A percentile compares a stretch with the other conserved stretches of the same genome.
These are phyloP conservation scores for Hypsizygus marmoreus DNA, from an alignment of 768 basidiomycete species.

Conservation along the genomic window DNA sequence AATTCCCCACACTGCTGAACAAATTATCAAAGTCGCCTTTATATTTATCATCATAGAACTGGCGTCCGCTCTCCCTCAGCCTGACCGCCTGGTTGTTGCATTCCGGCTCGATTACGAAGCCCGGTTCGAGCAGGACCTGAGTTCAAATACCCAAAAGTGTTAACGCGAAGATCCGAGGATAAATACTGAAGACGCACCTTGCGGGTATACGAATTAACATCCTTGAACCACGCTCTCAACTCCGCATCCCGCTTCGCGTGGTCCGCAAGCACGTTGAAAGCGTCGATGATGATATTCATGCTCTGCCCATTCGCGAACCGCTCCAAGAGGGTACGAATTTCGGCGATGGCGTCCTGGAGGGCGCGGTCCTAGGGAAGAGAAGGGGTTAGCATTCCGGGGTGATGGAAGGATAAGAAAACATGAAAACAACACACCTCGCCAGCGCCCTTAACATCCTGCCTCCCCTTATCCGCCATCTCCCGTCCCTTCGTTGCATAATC, in stretches of 20 bases:
- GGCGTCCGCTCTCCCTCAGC: conserved; percentile 69
- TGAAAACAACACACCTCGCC: conserved; percentile 26
- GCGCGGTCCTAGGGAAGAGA: conserved; percentile 44
- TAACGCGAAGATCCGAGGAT: not conserved
- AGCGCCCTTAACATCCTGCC: conserved; percentile 19
- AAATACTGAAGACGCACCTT: conserved; percentile 43
- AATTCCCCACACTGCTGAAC: conserved; percentile 68
- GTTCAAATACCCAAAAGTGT: not conserved
- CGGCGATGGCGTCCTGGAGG: conserved; percentile 55
- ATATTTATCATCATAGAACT: conserved; percentile 72
- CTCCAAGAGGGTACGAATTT: conserved; percentile 83
- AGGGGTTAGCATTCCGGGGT: not conserved
- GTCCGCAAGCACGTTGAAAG: conserved; percentile 69
- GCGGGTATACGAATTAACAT: conserved; percentile 63
- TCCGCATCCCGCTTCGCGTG: conserved; percentile 76
- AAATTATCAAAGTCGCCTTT: conserved; percentile 79
- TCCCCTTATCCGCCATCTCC: conserved; percentile 20
- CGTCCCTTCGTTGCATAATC: conserved; percentile 61
- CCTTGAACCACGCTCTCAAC: conserved; percentile 72
- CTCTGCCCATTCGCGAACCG: conserved; percentile 82
- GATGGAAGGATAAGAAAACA: not conserved
- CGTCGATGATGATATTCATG: conserved; percentile 67
- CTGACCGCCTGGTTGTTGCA: conserved; percentile 64
- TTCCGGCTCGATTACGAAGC: conserved; percentile 82
- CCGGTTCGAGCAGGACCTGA: conserved; percentile 74